A percentile compares a stretch with the other conserved stretches of the same genome.
phyloP scores from a whole-genome alignment of 129 eudicot species.

The Arctium minus region DNA sequence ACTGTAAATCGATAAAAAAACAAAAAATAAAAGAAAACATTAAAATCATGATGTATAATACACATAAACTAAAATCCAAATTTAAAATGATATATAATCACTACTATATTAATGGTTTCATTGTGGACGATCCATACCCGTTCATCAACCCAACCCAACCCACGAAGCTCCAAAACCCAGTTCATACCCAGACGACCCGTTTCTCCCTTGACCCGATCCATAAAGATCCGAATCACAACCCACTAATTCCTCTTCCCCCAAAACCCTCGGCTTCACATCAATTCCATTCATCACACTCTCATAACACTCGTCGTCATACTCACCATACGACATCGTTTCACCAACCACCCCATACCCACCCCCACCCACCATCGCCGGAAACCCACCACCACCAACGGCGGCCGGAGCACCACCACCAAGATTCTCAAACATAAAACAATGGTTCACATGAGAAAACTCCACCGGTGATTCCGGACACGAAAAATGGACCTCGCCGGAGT shows the following conservation, averaged over 20 bases:
- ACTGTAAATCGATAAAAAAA: no score
- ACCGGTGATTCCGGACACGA: conserved; percentile 38
- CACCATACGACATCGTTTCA: conserved; percentile 25
- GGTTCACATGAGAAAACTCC: background rate
- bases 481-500: conserved; percentile 42
- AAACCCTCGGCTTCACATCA: conserved; percentile 60
- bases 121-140: conserved; percentile 57
- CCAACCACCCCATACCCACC: conserved; percentile 13
- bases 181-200: conserved; percentile 28
- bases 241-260: conserved; percentile 61
- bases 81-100: background rate
- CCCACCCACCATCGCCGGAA: background rate
- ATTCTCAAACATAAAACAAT: conserved; percentile 26
- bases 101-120: conserved; percentile 45
- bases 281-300: conserved; percentile 17
- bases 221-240: conserved; percentile 37
- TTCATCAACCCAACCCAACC: conserved; percentile 64
- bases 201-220: conserved; percentile 16
- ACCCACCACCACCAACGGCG: conserved; percentile 25
- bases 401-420: conserved; percentile 4
- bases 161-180: conserved; percentile 49
- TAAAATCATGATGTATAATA: background rate
- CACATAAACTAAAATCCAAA: background rate
- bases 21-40: no score
- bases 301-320: conserved; percentile 25